Percentiles rank a stretch among this genome's conserved stretches.
phyloP scores from a whole-genome alignment of 768 basidiomycete genomes.

The Lactarius hatsudake region DNA sequence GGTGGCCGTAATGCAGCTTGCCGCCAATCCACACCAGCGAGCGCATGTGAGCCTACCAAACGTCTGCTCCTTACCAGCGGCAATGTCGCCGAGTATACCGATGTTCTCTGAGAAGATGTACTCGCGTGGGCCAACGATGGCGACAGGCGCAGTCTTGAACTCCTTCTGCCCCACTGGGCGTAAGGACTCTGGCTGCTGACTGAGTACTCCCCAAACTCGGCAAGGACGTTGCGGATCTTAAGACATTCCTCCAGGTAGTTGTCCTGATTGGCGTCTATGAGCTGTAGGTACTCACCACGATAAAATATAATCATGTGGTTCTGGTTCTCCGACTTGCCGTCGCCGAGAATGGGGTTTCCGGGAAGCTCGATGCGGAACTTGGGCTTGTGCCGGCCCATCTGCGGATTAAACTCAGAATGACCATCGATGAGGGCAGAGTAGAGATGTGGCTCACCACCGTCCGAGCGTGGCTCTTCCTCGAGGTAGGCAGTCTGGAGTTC shows the following conservation, averaged over 20 bases:
- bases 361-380: slow-evolving; percentile 97
- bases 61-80: slow-evolving; percentile 99
- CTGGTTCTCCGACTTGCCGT: slow-evolving; percentile 99
- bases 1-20: slow-evolving; percentile 98
- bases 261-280: slow-evolving; percentile 98
- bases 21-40: slow-evolving; percentile 97
- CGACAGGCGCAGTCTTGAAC: slow-evolving; percentile 79
- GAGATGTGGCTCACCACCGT: slow-evolving; percentile 84
- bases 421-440: slow-evolving; percentile 98
- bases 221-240: slow-evolving; percentile 96
- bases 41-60: slow-evolving; percentile 96
- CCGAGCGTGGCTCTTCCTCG: slow-evolving; percentile 59
- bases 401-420: slow-evolving; percentile 91
- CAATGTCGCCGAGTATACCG: slow-evolving; percentile 96
- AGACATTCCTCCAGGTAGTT: slow-evolving; percentile 99
- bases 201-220: slow-evolving; percentile 93
- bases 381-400: slow-evolving; percentile 86
- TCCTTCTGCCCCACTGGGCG: slow-evolving; percentile 84
- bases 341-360: slow-evolving; percentile 97
- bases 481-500: slow-evolving; percentile 98
- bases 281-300: slow-evolving; percentile 98
- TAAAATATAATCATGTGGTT: slow-evolving; percentile 99
- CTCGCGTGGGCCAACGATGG: slow-evolving; percentile 98
- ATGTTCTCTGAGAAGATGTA: slow-evolving; percentile 99
- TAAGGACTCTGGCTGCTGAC: slow-evolving; percentile 89